Conservation (phyloP, 2,329 filamentous ascomycete genomes). For the Microsporum audouinii region DNA sequence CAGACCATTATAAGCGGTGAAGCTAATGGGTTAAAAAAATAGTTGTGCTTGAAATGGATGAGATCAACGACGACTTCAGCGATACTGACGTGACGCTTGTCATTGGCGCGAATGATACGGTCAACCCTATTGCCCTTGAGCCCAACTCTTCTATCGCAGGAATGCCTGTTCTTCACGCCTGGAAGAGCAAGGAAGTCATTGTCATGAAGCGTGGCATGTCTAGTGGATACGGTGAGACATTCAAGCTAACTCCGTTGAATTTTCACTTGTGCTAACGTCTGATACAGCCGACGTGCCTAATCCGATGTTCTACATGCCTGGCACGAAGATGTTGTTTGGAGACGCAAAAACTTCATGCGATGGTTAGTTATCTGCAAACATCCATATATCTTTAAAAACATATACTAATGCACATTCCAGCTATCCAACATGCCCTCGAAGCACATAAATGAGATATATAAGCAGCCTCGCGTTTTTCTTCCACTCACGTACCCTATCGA, state of each 20-base stretch:
- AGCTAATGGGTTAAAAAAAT: not conserved
- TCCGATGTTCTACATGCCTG: conserved; percentile 86
- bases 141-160: conserved; percentile 74
- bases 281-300: conserved; percentile 72
- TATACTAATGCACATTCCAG: conserved; percentile 6
- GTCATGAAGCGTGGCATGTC: conserved; percentile 90
- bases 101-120: conserved; percentile 85
- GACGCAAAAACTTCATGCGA: conserved; percentile 78
- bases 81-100: conserved; percentile 80
- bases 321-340: conserved; percentile 83
- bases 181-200: conserved; percentile 87
- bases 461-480: not conserved
- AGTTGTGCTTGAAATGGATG: conserved; percentile 85
- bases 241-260: too few species aligned
- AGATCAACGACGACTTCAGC: conserved; percentile 84
- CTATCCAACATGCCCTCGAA: conserved; percentile 15
- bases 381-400: not conserved
- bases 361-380: conserved; percentile 40
- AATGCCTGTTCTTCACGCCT: conserved; percentile 84
- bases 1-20: not conserved
- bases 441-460: conserved; percentile 9
- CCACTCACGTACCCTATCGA: not conserved
- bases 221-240: conserved; percentile 62
- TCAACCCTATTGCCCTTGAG: conserved; percentile 80
- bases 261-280: not conserved